Percentiles rank a stretch among this genome's conserved stretches.
Evolutionary conservation across 1,284 basidiomycete genomes (phyloP).

Genomic region (Leccinum angustisporum): DNA sequence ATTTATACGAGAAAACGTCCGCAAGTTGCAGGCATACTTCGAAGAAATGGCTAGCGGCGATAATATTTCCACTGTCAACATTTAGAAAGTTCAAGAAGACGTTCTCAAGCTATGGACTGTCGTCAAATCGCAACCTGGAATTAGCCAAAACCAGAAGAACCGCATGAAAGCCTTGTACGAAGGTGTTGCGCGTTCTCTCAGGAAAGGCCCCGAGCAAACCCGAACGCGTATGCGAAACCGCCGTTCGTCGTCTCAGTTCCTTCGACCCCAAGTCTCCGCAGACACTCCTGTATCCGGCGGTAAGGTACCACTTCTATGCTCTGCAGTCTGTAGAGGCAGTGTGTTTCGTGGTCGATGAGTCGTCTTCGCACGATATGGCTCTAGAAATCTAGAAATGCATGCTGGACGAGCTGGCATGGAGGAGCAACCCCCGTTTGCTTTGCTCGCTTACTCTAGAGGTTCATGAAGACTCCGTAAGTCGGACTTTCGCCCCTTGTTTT

Average conservation of each 20-base stretch:
- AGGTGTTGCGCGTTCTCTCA: constrained; percentile 85
- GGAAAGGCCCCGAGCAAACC: constrained; percentile 61
- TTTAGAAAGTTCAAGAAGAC: constrained; percentile 96
- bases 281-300: constrained; percentile 83
- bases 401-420: too few relatives aligned
- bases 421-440: too few relatives aligned
- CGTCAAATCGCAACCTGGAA: constrained; percentile 94
- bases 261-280: constrained; percentile 81
- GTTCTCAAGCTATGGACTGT: constrained; percentile 96
- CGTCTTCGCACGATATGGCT: too few relatives aligned
- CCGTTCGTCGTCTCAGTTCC: constrained; percentile 91
- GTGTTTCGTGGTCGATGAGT: too few relatives aligned
- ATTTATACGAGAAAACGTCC: constrained; percentile 91
- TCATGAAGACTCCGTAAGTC: too few relatives aligned
- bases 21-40: constrained; percentile 97
- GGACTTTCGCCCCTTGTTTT: too few relatives aligned
- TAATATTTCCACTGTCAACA: constrained; percentile 82
- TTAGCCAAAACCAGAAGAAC: constrained; percentile 95
- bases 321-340: too few relatives aligned
- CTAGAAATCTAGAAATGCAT: too few relatives aligned
- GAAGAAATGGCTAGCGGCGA: constrained; percentile 98
- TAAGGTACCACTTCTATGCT: constrained; percentile 76
- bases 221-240: constrained; percentile 65
- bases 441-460: too few relatives aligned
- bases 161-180: constrained; percentile 97